phyloP scores from a whole-genome alignment of 352 stramenopile genomes.

The Thraustochytrium striatum region DNA sequence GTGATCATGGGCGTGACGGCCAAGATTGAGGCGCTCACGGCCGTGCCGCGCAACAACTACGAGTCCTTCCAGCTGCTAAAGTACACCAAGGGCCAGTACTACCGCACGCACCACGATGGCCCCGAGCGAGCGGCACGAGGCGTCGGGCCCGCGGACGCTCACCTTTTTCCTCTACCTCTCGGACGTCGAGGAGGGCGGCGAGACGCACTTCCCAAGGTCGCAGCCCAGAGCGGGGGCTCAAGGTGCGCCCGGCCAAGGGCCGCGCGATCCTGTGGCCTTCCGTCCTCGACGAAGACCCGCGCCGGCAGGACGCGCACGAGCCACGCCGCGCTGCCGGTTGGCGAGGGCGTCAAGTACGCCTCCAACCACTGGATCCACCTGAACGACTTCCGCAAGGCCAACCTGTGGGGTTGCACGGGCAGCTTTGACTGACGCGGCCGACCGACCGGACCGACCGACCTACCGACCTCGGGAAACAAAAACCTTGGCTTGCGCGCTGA shows the following conservation, averaged over 20 bases:
- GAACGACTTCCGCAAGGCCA: conserved; percentile 57
- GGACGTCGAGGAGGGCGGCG: conserved; percentile 67
- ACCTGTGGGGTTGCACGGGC: conserved; percentile 52
- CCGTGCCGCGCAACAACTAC: conserved; percentile 62
- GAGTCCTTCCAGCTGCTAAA: conserved; percentile 65
- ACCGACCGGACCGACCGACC: no score
- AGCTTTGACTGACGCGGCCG: conserved; percentile 1
- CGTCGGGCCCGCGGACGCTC: conserved; percentile 62
- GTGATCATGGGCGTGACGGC: conserved; percentile 53
- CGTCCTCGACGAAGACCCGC: conserved; percentile 61
- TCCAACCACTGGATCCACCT: conserved; percentile 69
- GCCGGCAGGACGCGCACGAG: conserved; percentile 59
- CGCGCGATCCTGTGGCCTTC: conserved; percentile 65
- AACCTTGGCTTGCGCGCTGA: no score
- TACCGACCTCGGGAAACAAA: no score
- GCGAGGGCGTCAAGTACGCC: conserved; percentile 63
- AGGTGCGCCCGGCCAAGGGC: conserved; percentile 58
- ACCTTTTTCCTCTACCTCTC: conserved; percentile 73
- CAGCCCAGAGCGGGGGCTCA: conserved; percentile 15
- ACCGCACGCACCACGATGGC: conserved; percentile 59
- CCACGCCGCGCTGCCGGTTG: conserved; percentile 65
- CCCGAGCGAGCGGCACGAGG: not conserved
- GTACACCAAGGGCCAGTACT: conserved; percentile 63
- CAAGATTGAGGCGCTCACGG: conserved; percentile 63
- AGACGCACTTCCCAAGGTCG: conserved; percentile 52